These are phyloP conservation scores for Saccharomycopsis hybrid DNA, from an alignment of 1,139 yeast genomes.

Conservation along the genomic window DNA sequence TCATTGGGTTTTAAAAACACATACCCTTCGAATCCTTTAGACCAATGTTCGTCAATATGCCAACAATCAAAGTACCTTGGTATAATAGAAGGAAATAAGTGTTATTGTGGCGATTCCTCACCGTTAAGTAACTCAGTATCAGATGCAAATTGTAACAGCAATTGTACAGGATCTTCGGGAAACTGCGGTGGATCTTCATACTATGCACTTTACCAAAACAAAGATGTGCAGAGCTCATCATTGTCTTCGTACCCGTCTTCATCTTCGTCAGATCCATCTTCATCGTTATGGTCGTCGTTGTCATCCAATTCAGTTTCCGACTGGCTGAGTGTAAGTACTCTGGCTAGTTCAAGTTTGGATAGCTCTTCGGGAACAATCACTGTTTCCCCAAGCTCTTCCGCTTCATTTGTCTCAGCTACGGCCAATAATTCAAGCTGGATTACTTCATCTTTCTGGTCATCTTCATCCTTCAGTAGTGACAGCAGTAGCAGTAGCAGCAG, in stretches of 20 bases:
- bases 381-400: constrained; percentile 13
- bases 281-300: constrained; percentile 10
- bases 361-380: constrained; percentile 6
- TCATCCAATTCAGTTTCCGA: constrained; percentile 3
- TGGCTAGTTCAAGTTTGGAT: background rate
- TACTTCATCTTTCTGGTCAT: background rate
- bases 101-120: constrained; percentile 56
- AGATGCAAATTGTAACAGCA: constrained; percentile 35
- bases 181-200: constrained; percentile 53
- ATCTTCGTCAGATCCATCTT: constrained; percentile 7
- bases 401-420: background rate
- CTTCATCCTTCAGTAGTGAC: background rate
- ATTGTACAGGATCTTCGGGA: constrained; percentile 46
- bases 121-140: constrained; percentile 38
- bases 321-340: background rate
- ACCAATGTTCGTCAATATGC: constrained; percentile 18
- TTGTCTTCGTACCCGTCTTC: constrained; percentile 12
- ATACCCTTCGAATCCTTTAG: constrained; percentile 13
- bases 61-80: constrained; percentile 14
- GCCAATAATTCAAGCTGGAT: background rate
- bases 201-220: constrained; percentile 35
- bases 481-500: background rate
- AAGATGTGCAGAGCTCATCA: constrained; percentile 14
- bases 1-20: constrained; percentile 19
- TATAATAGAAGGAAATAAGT: constrained; percentile 39